Evolutionary conservation across 495 filamentous ascomycete genomes (phyloP), one percentile per base, ranked within the genome.

Genomic region (Jackrogersella minutella): DNA sequence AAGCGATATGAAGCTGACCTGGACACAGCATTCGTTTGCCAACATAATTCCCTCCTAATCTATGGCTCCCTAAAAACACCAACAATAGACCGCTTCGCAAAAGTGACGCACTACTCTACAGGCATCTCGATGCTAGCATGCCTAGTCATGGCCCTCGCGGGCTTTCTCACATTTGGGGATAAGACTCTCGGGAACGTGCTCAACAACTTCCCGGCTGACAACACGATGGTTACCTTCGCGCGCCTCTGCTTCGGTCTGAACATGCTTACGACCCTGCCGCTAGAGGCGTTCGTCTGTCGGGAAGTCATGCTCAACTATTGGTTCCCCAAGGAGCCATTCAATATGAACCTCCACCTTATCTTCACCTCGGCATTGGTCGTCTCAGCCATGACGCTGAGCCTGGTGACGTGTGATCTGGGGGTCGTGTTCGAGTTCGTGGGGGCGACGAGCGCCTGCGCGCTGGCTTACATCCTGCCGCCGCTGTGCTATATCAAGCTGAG

Each of bases 271-370:
- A 99, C 95, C 1, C 80, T 99, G 41, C 95, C 95, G 2, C 86
- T 99, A 34, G 95, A 99, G 79, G 91, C 92, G 6, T 99, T 99
- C 76, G 95, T 99, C 41, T 98, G 96, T 76, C 87, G 95, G 58
- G 93, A 97, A 74, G 95, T 98, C 39, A 96, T 98, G 90, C 85
- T 90, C 31, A 93, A 91, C 46, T 99, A 97, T 79, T 99, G 88
- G 78, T 97, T 92, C 77, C 91, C 80, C 14, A 78, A 78, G 64
- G 88, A 93, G 64, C 90, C 90, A 0, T 93, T 91, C 76, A 90
- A 91, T 71, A 86, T 91, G 69, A 88, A 89, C 60, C 87, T 93
- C 49, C 95, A 99, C 72, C 72, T 98, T 49, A 86, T 95, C 47
- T 91, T 97, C 72, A 93, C 87, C 36, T 91, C 92, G 0, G 77